Conservation (phyloP, 352 stramenopile genomes). For the Phytophthora tentaculata region DNA sequence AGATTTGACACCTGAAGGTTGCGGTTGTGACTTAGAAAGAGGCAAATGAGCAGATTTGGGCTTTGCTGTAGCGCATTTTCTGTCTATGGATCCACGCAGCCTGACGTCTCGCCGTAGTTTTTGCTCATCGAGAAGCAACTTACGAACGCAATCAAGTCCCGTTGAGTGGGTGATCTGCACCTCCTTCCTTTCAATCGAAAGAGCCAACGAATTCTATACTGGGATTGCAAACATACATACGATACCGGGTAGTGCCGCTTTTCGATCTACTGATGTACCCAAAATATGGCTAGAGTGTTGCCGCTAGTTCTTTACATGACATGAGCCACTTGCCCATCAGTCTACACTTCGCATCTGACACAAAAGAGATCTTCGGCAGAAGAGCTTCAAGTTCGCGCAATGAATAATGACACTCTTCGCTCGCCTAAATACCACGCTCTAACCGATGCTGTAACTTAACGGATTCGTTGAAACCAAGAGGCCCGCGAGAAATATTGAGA, state of each 20-base stretch:
- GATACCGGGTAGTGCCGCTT: too few relatives aligned
- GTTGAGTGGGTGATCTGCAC: conserved; percentile 16
- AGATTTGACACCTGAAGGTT: conserved; percentile 1
- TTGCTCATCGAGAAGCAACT: not conserved
- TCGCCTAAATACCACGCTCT: not conserved
- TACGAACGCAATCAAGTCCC: conserved; percentile 7
- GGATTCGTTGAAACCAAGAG: not conserved
- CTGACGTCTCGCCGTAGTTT: conserved; percentile 5
- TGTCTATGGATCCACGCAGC: conserved; percentile 10
- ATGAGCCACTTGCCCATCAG: not conserved
- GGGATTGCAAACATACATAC: not conserved
- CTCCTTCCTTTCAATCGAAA: conserved; percentile 8
- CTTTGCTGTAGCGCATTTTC: conserved; percentile 15
- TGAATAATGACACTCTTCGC: not conserved
- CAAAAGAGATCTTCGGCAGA: not conserved
- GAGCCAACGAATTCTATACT: not conserved
- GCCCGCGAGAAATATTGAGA: not conserved
- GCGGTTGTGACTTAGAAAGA: not conserved
- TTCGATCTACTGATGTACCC: not conserved
- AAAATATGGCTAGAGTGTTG: not conserved
- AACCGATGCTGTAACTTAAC: not conserved
- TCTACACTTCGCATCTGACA: not conserved
- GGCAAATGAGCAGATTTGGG: conserved; percentile 8
- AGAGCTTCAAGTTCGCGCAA: not conserved
- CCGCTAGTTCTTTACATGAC: not conserved